Percentiles rank a stretch among this genome's conserved stretches.
These are phyloP conservation scores for Kodamaea fukazawae DNA, from an alignment of 805 yeast genomes.

Conservation along the genomic window DNA sequence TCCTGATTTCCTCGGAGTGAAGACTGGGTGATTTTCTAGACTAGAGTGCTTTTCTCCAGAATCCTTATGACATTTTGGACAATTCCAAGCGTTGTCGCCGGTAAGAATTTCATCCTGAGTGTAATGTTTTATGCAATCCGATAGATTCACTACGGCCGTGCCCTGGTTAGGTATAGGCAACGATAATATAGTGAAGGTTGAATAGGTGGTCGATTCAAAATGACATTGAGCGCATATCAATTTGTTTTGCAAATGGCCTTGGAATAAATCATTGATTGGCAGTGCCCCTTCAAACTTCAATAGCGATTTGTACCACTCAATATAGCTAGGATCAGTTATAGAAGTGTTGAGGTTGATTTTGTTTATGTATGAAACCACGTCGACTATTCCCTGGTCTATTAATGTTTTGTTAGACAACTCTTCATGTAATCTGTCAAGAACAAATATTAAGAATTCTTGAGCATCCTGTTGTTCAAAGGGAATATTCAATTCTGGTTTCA, in stretches of 20 bases:
- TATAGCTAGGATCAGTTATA: constrained; percentile 47
- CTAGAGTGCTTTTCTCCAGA: constrained; percentile 10
- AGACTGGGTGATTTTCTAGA: constrained; percentile 37
- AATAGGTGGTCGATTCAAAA: constrained; percentile 54
- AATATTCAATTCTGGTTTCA: constrained; percentile 66
- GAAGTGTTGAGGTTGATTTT: constrained; percentile 34
- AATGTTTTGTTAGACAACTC: constrained; percentile 44
- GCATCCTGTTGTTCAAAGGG: constrained; percentile 82
- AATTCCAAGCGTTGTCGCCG: constrained; percentile 84
- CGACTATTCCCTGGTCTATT: constrained; percentile 8
- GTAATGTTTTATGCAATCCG: constrained; percentile 62
- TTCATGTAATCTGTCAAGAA: constrained; percentile 66
- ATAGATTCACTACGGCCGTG: constrained; percentile 39
- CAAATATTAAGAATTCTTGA: constrained; percentile 67
- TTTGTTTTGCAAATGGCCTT: constrained; percentile 69
- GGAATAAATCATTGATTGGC: constrained; percentile 63
- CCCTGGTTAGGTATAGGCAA: constrained; percentile 53
- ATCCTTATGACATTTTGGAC: constrained; percentile 62
- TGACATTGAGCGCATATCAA: constrained; percentile 66
- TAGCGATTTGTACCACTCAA: constrained; percentile 57
- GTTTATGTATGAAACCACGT: constrained; percentile 21
- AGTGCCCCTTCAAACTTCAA: constrained; percentile 59
- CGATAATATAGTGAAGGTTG: constrained; percentile 61
- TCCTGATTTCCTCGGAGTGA: constrained; percentile 33
- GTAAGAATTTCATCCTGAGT: constrained; percentile 61